Evolutionary conservation across 768 basidiomycete species (phyloP).

Genomic region (Pluteus cervinus): DNA sequence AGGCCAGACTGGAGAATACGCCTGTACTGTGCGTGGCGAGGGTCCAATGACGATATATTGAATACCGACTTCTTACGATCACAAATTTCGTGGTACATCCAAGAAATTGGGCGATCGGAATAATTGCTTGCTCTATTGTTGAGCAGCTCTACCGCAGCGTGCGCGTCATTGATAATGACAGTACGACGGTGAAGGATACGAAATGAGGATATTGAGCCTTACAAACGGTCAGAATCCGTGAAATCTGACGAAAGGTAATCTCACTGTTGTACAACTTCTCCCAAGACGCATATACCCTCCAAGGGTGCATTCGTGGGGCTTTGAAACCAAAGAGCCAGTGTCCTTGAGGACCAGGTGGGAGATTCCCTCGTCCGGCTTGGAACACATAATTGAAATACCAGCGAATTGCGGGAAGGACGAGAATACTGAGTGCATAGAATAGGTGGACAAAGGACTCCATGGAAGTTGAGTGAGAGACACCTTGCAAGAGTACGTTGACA

Average conservation of each 20-base stretch:
- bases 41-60: constrained; percentile 20
- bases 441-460: no score
- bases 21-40: constrained; percentile 30
- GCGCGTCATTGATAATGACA: constrained; percentile 40
- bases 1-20: constrained; percentile 23
- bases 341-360: constrained; percentile 5
- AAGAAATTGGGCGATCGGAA: constrained; percentile 36
- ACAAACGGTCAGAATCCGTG: not conserved
- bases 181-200: constrained; percentile 29
- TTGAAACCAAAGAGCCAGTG: constrained; percentile 2
- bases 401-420: no score
- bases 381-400: no score
- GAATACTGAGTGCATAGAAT: no score
- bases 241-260: not conserved
- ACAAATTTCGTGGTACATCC: constrained; percentile 25
- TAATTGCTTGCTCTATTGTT: constrained; percentile 42
- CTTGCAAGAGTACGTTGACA: no score
- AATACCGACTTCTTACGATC: constrained; percentile 25
- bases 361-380: no score
- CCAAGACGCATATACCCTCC: constrained; percentile 8
- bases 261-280: constrained; percentile 1
- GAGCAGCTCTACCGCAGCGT: constrained; percentile 37
- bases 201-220: constrained; percentile 36
- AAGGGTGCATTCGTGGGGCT: constrained; percentile 3
- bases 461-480: no score